Base-by-base conservation (phyloP, 306 rosid species). In the Rubus parviflorus region DNA sequence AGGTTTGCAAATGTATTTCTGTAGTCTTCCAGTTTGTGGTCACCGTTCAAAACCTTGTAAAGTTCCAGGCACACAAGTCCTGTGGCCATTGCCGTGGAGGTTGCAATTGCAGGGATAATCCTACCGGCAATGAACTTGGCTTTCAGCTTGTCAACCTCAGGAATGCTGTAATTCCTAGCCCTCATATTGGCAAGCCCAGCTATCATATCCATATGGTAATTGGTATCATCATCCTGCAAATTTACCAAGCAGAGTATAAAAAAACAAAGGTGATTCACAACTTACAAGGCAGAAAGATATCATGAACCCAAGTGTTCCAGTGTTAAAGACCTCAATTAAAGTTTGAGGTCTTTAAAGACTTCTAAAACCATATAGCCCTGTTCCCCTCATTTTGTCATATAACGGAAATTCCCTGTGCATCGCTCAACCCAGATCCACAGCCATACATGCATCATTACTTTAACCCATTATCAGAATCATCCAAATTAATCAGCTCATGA, bases 161-260 rank as follows among this genome's bases (percentile, higher is more conserved):
- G 97, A 79, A 95, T 91, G 81, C 97, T 80, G 89, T 92, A 95
- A 73, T 92, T 95, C 11, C 97, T 83, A 8, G 99, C 99, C 89
- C 99, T 89, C 99, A 95, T 95, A 88, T 95, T 95, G 70, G 99
- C 99, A 61, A 95, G 97, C 79, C 96, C 97, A 61, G 99, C 97
- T 46, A 95, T 95, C 81, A 90, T 15, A 72, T 95, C 99, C 97
- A 95, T 92, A 43, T 95, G 99, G 85, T 75, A 95, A 86, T 92
- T 95, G 74, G 99, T 88, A 81, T 95, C 97, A 81, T 95, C 99
- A 77, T 95, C 99, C 97, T 95, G 92, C 85, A 87, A 51, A 68
- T 76, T 77, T 38, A 45, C 62, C 75, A 42, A 47, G 64, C 69
- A 4, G 12, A 74, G 64, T 60, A 54, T 72, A 13, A 68, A 66